Percentiles rank a stretch among this genome's conserved stretches.
These are phyloP conservation scores for Talaromyces islandicus DNA, from an alignment of 2,329 filamentous ascomycete species.

Conservation along the genomic window DNA sequence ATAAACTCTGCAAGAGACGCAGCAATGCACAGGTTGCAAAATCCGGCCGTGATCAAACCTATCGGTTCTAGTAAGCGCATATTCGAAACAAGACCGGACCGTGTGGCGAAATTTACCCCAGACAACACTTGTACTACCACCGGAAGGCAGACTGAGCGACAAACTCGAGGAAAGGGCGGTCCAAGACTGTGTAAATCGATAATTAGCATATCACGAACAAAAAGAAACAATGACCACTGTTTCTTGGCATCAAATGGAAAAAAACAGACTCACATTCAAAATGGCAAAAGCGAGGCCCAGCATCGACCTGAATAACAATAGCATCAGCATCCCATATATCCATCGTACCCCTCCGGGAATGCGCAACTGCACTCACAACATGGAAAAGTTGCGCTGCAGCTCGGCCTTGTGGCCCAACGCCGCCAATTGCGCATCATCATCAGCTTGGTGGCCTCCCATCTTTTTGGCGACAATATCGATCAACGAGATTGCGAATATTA, in stretches of 20 bases:
- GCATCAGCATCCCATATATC: not conserved
- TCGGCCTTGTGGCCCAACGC: conserved; percentile 54
- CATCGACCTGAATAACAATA: conserved; percentile 44
- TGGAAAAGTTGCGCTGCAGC: conserved; percentile 53
- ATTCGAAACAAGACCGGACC: not conserved
- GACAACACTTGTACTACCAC: conserved; percentile 64
- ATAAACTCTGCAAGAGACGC: conserved; percentile 66
- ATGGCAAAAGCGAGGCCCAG: conserved; percentile 58
- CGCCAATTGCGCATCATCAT: conserved; percentile 48
- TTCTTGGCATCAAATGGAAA: not conserved
- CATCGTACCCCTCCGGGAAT: not conserved
- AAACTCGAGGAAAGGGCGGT: conserved; percentile 55
- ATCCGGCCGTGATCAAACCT: conserved; percentile 51
- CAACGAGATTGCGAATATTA: not conserved
- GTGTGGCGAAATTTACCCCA: conserved; percentile 53
- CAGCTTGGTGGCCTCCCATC: conserved; percentile 12
- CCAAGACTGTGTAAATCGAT: conserved; percentile 42
- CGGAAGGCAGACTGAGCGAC: conserved; percentile 60
- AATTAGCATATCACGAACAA: not conserved
- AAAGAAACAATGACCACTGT: not conserved
- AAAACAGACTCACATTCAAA: conserved; percentile 40
- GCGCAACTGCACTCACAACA: conserved; percentile 28
- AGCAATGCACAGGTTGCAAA: conserved; percentile 66
- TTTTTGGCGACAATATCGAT: not conserved
- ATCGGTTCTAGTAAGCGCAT: not conserved